A percentile compares a stretch with the other conserved stretches of the same genome.
phyloP scores from a whole-genome alignment of 2,329 filamentous ascomycete species.

The Aureobasidium sp. region DNA sequence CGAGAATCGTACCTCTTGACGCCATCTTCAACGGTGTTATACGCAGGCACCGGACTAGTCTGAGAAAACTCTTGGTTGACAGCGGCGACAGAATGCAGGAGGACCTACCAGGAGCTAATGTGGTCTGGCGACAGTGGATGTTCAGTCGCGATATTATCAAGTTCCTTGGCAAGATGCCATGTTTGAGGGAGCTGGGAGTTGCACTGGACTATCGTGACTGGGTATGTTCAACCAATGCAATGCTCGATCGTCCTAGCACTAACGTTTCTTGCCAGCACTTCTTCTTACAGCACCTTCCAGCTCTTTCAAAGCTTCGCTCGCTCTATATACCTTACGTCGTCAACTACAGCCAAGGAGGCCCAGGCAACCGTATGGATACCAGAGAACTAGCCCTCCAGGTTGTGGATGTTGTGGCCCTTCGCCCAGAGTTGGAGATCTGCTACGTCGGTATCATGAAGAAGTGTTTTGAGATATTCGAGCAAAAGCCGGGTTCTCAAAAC shows the following conservation, averaged over 20 bases:
- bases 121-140: slow-evolving; percentile 62
- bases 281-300: slow-evolving; percentile 66
- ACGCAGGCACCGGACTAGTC: slow-evolving; percentile 59
- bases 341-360: slow-evolving; percentile 47
- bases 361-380: slow-evolving; percentile 41
- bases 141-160: slow-evolving; percentile 59
- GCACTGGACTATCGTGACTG: slow-evolving; percentile 69
- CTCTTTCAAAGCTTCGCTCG: slow-evolving; percentile 60
- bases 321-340: slow-evolving; percentile 62
- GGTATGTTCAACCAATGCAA: slow-evolving; percentile 45
- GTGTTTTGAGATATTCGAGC: slow-evolving; percentile 75
- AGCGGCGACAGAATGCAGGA: slow-evolving; percentile 50
- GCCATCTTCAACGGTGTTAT: slow-evolving; percentile 63
- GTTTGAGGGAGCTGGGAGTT: slow-evolving; percentile 62
- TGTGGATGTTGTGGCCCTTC: slow-evolving; percentile 67
- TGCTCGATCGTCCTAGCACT: background rate
- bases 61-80: slow-evolving; percentile 67
- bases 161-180: slow-evolving; percentile 68
- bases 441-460: slow-evolving; percentile 70
- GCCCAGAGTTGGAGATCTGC: slow-evolving; percentile 67
- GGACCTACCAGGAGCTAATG: slow-evolving; percentile 29
- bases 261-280: slow-evolving; percentile 49
- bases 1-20: slow-evolving; percentile 55
- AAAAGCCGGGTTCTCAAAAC: slow-evolving; percentile 30
- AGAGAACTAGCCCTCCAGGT: slow-evolving; percentile 68